Evolutionary conservation across 352 stramenopile genomes (phyloP), one percentile per base, ranked within the genome.

Genomic region (Globisporangium emineosum): DNA sequence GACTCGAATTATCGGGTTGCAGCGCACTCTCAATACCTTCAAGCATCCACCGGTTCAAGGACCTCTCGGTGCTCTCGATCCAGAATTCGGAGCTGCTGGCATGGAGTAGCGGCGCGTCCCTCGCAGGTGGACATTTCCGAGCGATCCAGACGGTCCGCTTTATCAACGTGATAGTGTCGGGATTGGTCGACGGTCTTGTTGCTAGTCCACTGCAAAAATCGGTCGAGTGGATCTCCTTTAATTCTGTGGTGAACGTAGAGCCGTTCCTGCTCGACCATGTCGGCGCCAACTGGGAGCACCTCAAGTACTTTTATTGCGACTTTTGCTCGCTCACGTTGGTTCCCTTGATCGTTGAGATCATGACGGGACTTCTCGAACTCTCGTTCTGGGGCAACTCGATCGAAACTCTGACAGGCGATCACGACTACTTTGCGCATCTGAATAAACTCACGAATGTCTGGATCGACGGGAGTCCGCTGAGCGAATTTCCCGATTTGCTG

Each of bases 241-340:
- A 43, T 17, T n/a, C 37, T 6, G 23, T 61, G 13, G 25, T 33
- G 2, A 45, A 17, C 8, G n/a, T 25, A 30, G 37, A 43, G 37
- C 15, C 37, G n/a, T 5, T 43, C 13, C 37, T 43, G 13, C 4
- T 53, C 21, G 40, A 54, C 27, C 27, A 23, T 7, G n/a, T 62
- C 40, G 56, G 23, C 9, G 27, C 32, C 50, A 56, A 64, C 27
- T 64, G 42, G 32, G 17, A 52, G 5, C 54, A 64, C 10, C 19
- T 53, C 62, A 56, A 55, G 47, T 66, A 52, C 35, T 55, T 66
- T 9, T 62, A 62, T 42, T 62, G 40, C 25, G 40, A 52, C 19
- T 9, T 13, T 2, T 62, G 56, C 17, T 30, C 13, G 7, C n/a
- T 62, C 8, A 43, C 56, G 6, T 13, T 19, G 17, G 51, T 62